These are phyloP conservation scores for Avena eriantha DNA, from an alignment of 176 grass and related monocot genomes.

Conservation along the genomic window DNA sequence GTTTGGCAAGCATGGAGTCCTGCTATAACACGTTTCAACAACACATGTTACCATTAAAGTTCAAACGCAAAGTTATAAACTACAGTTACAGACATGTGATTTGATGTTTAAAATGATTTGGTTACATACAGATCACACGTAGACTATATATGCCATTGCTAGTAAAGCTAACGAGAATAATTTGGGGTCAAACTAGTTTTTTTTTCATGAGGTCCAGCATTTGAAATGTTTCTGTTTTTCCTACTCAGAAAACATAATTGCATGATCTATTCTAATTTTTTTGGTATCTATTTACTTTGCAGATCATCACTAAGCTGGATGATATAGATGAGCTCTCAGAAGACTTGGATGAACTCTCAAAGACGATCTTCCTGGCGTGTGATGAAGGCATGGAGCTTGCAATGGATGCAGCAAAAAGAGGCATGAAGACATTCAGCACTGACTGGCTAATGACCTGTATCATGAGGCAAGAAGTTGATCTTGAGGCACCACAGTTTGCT, in stretches of 20 bases:
- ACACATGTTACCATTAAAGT: not conserved
- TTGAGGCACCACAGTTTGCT: constrained; percentile 74
- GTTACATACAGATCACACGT: not conserved
- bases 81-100: not conserved
- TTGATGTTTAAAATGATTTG: constrained; percentile 27
- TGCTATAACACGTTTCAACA: not conserved
- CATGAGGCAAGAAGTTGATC: constrained; percentile 88
- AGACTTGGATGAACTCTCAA: constrained; percentile 50
- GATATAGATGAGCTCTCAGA: constrained; percentile 49
- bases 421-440: constrained; percentile 71
- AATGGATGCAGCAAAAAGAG: constrained; percentile 58
- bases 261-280: not conserved
- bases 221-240: constrained; percentile 12
- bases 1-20: constrained; percentile 8
- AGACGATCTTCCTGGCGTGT: constrained; percentile 73
- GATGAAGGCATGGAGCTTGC: constrained; percentile 76
- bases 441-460: constrained; percentile 92
- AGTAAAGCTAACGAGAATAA: not conserved
- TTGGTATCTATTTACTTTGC: constrained; percentile 21
- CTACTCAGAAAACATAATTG: not conserved
- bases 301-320: constrained; percentile 59
- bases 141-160: not conserved
- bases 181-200: not conserved
- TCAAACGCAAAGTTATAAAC: not conserved
- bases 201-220: not conserved